These are phyloP conservation scores for Talaromyces sp. DNA, from an alignment of 2,329 filamentous ascomycete genomes.

Conservation along the genomic window DNA sequence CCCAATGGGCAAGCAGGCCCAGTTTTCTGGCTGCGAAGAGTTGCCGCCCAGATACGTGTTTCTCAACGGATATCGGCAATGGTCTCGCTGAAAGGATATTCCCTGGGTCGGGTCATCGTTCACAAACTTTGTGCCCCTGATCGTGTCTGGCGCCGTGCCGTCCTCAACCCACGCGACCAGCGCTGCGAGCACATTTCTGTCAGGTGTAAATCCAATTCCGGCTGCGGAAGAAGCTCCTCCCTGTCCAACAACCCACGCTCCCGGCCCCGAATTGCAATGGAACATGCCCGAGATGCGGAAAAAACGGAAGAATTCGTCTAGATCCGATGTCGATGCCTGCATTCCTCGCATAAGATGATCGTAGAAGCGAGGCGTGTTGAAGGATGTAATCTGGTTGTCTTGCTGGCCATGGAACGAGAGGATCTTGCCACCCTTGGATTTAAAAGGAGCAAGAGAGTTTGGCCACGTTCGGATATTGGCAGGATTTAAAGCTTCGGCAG, in stretches of 20 bases:
- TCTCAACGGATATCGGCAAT: neutral
- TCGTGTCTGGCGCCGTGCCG: slow-evolving; percentile 16
- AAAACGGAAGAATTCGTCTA: slow-evolving; percentile 43
- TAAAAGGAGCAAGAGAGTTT: slow-evolving; percentile 36
- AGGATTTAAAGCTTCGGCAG: neutral
- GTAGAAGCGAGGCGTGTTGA: slow-evolving; percentile 50
- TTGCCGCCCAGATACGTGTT: neutral
- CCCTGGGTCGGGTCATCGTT: slow-evolving; percentile 1
- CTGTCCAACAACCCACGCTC: slow-evolving; percentile 27
- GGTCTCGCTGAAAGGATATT: neutral
- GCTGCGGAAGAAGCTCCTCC: neutral
- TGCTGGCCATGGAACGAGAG: slow-evolving; percentile 41
- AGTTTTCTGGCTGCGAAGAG: neutral
- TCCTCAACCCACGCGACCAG: slow-evolving; percentile 42
- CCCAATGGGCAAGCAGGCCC: neutral
- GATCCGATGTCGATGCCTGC: slow-evolving; percentile 22
- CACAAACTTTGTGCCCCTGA: slow-evolving; percentile 30
- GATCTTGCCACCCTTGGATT: slow-evolving; percentile 35
- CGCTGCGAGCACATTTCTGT: slow-evolving; percentile 46
- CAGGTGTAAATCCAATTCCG: slow-evolving; percentile 25
- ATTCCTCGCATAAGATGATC: slow-evolving; percentile 39
- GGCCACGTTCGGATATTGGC: slow-evolving; percentile 33
- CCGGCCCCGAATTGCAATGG: slow-evolving; percentile 43
- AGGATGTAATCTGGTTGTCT: slow-evolving; percentile 48
- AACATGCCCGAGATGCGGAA: slow-evolving; percentile 52